Evolutionary conservation across 345 rosid species (phyloP).

Genomic region (Aquilaria sinensis): DNA sequence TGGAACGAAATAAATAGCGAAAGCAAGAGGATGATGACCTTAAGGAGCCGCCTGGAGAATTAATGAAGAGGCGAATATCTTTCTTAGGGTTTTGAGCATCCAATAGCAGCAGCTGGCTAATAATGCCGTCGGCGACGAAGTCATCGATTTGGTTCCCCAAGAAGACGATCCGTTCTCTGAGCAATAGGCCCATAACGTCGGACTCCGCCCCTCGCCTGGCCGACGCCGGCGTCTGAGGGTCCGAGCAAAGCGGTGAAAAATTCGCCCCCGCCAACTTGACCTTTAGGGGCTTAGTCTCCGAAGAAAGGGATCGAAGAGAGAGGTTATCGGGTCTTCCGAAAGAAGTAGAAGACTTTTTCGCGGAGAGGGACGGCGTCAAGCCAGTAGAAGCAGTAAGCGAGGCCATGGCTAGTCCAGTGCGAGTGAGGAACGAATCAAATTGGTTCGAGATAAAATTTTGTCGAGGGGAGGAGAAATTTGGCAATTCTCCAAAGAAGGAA

Average conservation of each 20-base stretch:
- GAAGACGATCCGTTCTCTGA: slow-evolving; percentile 79
- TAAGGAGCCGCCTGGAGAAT: slow-evolving; percentile 87
- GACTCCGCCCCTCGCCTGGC: slow-evolving; percentile 70
- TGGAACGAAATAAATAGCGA: not conserved
- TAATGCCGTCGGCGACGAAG: slow-evolving; percentile 78
- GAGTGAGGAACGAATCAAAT: not conserved
- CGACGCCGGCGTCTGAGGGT: slow-evolving; percentile 54
- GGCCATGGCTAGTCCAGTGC: slow-evolving; percentile 34
- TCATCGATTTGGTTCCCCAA: slow-evolving; percentile 74
- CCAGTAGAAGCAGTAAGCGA: slow-evolving; percentile 41
- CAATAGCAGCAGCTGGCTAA: slow-evolving; percentile 76
- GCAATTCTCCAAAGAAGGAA: too few relatives aligned
- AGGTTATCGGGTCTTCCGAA: slow-evolving; percentile 19
- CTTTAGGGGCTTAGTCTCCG: slow-evolving; percentile 23
- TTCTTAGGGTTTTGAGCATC: slow-evolving; percentile 89
- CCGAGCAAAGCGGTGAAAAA: slow-evolving; percentile 11
- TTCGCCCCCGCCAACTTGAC: slow-evolving; percentile 27
- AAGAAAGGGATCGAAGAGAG: slow-evolving; percentile 17
- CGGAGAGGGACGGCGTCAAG: slow-evolving; percentile 17
- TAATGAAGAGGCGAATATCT: slow-evolving; percentile 85
- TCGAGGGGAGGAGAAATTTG: too few relatives aligned
- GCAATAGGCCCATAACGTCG: slow-evolving; percentile 85
- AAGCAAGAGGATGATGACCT: slow-evolving; percentile 35
- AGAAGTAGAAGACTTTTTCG: slow-evolving; percentile 12
- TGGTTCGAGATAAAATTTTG: too few relatives aligned